phyloP scores from a whole-genome alignment of 331 rosid species.

The Quercus phellos region DNA sequence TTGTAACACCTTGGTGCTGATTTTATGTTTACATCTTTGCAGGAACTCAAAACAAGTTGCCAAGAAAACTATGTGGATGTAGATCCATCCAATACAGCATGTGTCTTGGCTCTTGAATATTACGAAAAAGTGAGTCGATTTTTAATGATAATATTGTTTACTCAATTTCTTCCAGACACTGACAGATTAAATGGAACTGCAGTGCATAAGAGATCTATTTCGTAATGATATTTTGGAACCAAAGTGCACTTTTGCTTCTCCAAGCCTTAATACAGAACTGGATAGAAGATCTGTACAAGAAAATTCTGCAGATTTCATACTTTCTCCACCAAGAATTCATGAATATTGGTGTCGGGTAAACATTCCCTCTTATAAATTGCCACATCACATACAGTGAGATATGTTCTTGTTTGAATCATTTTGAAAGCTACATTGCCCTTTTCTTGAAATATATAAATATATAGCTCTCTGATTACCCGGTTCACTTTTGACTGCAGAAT shows the following conservation, averaged over 20 bases:
- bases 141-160: neutral
- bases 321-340: constrained; percentile 9
- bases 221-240: neutral
- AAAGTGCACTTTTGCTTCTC: constrained; percentile 9
- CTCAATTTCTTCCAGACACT: neutral
- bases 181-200: neutral
- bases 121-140: constrained; percentile 5
- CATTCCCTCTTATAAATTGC: neutral
- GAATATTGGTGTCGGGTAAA: constrained; percentile 18
- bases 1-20: neutral
- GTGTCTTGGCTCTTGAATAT: constrained; percentile 4
- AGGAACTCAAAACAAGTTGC: constrained; percentile 14
- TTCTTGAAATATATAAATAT: neutral
- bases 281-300: neutral
- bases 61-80: constrained; percentile 1
- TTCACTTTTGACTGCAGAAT: neutral
- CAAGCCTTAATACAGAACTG: neutral
- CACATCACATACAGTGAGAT: no score
- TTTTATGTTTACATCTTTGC: neutral
- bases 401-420: no score
- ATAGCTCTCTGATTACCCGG: neutral
- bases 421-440: neutral
- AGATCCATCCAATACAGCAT: constrained; percentile 9
- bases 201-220: constrained; percentile 4
- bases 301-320: neutral